A percentile compares a stretch with the other conserved stretches of the same genome.
Conservation (phyloP, 371 early-diverging fungal species). For the Mucor sp. region DNA sequence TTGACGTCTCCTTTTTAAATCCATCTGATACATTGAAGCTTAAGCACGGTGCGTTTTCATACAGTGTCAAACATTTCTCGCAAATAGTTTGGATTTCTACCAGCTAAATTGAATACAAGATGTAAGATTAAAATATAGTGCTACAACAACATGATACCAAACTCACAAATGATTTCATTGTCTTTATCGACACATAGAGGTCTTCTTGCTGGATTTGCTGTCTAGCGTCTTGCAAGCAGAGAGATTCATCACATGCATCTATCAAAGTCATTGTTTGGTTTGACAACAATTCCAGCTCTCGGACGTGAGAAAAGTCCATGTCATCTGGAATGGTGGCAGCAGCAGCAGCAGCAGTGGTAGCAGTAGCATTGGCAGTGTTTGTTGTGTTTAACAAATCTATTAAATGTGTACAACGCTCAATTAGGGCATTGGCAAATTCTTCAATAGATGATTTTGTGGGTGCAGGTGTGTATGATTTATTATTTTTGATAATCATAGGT, state of each 20-base stretch:
- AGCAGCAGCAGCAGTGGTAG: background rate
- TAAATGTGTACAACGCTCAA: slow-evolving; percentile 2
- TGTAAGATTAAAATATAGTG: background rate
- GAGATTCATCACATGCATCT: slow-evolving; percentile 1
- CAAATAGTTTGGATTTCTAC: slow-evolving; percentile 7
- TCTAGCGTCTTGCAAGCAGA: background rate
- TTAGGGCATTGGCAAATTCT: slow-evolving; percentile 8
- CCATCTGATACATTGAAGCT: slow-evolving; percentile 5
- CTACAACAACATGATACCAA: background rate
- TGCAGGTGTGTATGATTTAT: background rate
- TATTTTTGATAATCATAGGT: background rate
- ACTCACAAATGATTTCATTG: background rate
- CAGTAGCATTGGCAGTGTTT: background rate
- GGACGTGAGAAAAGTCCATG: slow-evolving; percentile 12
- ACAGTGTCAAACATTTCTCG: slow-evolving; percentile 5
- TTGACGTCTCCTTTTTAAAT: slow-evolving; percentile 19
- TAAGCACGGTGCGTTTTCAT: background rate
- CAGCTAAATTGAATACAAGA: background rate
- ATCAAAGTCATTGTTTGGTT: background rate
- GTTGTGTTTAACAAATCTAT: slow-evolving; percentile 2
- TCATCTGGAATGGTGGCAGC: background rate
- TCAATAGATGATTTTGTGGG: background rate
- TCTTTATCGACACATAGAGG: background rate
- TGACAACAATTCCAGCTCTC: slow-evolving; percentile 7
- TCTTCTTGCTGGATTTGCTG: background rate